phyloP scores from a whole-genome alignment of 768 basidiomycete species.

The Amanita phalloides region DNA sequence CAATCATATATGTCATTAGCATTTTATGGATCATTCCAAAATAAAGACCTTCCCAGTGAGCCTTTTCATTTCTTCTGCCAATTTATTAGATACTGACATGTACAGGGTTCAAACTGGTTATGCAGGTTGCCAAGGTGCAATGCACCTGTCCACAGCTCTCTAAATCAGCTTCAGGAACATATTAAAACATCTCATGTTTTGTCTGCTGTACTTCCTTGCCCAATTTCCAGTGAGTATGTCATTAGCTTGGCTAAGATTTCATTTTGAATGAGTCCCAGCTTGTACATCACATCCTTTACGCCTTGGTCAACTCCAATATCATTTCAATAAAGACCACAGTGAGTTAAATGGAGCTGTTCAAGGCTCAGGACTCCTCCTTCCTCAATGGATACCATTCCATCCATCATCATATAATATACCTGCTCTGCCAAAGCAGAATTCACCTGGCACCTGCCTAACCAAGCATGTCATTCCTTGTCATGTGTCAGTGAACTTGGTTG shows the following conservation, averaged over 20 bases:
- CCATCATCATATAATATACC: not conserved
- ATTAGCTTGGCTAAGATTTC: not conserved
- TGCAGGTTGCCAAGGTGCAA: slow-evolving; percentile 4
- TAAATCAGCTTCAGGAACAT: not conserved
- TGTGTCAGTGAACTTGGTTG: not conserved
- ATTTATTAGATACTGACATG: not conserved
- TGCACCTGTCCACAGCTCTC: not conserved
- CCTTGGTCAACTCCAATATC: not conserved
- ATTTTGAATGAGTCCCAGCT: not conserved
- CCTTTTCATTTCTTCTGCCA: not conserved
- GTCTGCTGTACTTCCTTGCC: not conserved
- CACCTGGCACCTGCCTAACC: not conserved
- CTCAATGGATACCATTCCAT: not conserved
- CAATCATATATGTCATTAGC: not conserved
- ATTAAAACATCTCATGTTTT: not conserved
- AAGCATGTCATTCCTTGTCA: not conserved
- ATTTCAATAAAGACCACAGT: slow-evolving; percentile 1
- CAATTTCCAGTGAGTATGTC: not conserved
- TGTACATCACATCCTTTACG: not conserved
- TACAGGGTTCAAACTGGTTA: not conserved
- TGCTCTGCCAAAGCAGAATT: not conserved
- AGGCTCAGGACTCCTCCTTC: not conserved
- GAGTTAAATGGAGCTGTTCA: not conserved
- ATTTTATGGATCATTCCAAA: not conserved
- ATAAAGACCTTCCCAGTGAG: not conserved